These are phyloP conservation scores for Pugionium cornutum DNA, from an alignment of 345 rosid genomes.

Conservation along the genomic window DNA sequence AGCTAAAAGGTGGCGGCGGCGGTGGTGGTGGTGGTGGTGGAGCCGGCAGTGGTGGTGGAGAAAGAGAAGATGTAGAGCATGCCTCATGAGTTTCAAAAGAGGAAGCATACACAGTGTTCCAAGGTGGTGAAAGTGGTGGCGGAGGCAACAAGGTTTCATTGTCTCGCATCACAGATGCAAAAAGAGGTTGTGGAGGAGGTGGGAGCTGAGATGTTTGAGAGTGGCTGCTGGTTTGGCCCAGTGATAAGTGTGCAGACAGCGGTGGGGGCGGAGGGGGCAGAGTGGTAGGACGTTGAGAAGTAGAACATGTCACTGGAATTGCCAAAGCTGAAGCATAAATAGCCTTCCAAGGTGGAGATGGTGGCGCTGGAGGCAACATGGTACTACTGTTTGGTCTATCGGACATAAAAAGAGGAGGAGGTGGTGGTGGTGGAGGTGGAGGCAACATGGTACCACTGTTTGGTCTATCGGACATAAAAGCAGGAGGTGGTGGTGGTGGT, in stretches of 20 bases:
- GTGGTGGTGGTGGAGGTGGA: conserved; percentile 24
- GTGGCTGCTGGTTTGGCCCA: conserved; percentile 32
- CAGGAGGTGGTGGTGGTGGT: conserved; percentile 41
- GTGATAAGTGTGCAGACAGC: conserved; percentile 31
- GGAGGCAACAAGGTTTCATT: conserved; percentile 46
- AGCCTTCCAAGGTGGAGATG: conserved; percentile 41
- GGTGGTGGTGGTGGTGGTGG: conserved; percentile 38
- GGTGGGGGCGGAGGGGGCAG: conserved; percentile 42
- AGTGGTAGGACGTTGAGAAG: conserved; percentile 35
- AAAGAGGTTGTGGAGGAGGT: conserved; percentile 54
- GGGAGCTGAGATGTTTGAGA: conserved; percentile 37
- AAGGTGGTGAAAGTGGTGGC: conserved; percentile 59
- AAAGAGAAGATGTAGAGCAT: conserved; percentile 26
- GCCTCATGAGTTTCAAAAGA: conserved; percentile 25
- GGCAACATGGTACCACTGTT: background rate
- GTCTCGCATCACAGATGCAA: conserved; percentile 39
- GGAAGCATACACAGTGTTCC: conserved; percentile 51
- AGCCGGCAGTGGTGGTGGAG: conserved; percentile 41
- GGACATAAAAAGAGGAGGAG: conserved; percentile 32
- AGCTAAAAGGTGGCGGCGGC: conserved; percentile 29
- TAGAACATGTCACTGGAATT: conserved; percentile 29
- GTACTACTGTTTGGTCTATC: conserved; percentile 25
- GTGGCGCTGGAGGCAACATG: conserved; percentile 23
- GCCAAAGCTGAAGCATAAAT: conserved; percentile 36
- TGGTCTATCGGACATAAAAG: no score